Evolutionary conservation across 2,329 filamentous ascomycete species (phyloP), one percentile per base, ranked within the genome.

Genomic region (Apiospora hydei): DNA sequence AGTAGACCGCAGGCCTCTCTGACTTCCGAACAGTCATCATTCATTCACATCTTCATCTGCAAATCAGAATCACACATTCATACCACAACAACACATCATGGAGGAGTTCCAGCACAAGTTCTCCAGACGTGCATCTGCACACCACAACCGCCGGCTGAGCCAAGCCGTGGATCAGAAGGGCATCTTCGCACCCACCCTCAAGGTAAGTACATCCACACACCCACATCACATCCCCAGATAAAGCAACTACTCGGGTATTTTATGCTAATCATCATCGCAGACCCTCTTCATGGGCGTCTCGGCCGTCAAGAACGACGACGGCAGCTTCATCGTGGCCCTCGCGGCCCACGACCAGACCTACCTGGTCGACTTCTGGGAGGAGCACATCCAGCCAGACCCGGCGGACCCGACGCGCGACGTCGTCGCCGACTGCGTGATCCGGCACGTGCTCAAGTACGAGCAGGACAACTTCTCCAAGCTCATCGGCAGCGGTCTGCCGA

Each of bases 331-430:
- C 6, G 85, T 94, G 34, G 90, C 91, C 18, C 84, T 95, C 68
- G 92, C 92, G 4, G 88, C 93, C 74, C 92, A 94, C 74, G 93
- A 95, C 78, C 89, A 90, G 7, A 91, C 91, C 4, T 95, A 95
- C 78, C 89, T 93, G 30, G 85, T 94, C 64, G 93, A 95, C 79
- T 95, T 92, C 77, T 88, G 88, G 6, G 87, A 93, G 75, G 87
- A 90, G 75, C 83, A 87, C n/a, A 83, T 93, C 66, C 78, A 83
- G 26, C 79, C 87, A 14, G 82, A 84, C 11, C 81, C 85, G 64
- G 78, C 82, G 26, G 77, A 83, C 70, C 79, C 71, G n/a, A 46
- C 71, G 69, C 80, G 81, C 46, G 79, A 85, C 24, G 80, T 83
- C 70, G 86, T 93, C 46, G 87, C 88, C 24, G 87, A 92, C 70